phyloP scores from a whole-genome alignment of 176 grass and related monocot genomes.

The Microstegium vimineum region DNA sequence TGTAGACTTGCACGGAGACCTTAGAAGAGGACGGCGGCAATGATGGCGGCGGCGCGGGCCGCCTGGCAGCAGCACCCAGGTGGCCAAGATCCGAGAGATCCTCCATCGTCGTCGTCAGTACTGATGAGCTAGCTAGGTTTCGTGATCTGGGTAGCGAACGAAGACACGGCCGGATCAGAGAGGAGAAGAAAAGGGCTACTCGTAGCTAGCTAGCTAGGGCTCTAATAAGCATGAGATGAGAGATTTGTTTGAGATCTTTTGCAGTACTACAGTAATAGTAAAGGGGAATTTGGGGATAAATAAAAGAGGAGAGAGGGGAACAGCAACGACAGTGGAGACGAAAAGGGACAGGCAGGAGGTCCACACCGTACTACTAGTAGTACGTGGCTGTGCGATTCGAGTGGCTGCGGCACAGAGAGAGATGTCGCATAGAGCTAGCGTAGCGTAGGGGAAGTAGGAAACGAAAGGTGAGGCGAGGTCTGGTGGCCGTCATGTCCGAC shows the following conservation, averaged over 20 bases:
- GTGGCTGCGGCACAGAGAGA: constrained; percentile 8
- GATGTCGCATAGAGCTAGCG: background rate
- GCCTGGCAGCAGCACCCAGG: background rate
- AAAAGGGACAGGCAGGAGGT: background rate
- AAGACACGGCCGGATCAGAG: too few relatives aligned
- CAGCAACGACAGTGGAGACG: background rate
- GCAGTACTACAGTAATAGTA: background rate
- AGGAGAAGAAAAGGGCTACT: background rate
- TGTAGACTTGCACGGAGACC: constrained; percentile 17
- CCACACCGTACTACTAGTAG: too few relatives aligned
- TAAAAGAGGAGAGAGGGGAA: background rate
- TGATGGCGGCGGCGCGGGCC: background rate
- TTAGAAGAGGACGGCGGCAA: background rate
- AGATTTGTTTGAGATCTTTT: constrained; percentile 12
- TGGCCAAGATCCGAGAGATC: constrained; percentile 19
- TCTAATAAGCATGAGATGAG: constrained; percentile 5
- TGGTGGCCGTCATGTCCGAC: constrained; percentile 34
- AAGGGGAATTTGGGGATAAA: background rate
- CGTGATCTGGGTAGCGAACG: background rate
- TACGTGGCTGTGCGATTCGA: background rate
- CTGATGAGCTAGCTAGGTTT: background rate
- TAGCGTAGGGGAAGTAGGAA: constrained; percentile 13
- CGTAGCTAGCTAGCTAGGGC: constrained; percentile 3
- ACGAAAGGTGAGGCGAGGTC: constrained; percentile 9
- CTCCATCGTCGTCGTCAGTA: constrained; percentile 34